Conservation (phyloP, 2,329 filamentous ascomycete genomes). For the Diplodia seriata region DNA sequence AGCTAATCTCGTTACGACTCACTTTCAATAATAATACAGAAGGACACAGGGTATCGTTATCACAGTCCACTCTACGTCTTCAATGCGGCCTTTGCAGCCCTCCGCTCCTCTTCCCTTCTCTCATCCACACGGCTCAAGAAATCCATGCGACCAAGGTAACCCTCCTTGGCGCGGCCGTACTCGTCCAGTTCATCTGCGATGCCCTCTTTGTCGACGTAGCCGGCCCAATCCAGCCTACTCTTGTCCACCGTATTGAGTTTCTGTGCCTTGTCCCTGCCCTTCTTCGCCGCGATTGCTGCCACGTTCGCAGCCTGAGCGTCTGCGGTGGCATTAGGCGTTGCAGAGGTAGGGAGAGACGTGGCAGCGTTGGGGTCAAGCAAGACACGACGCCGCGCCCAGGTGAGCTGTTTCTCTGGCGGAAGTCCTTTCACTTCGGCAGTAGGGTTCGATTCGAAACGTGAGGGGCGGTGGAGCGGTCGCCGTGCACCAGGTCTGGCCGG, state of each 20-base stretch:
- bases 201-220: conserved; percentile 67
- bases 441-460: conserved; percentile 60
- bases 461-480: conserved; percentile 54
- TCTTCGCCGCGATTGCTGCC: conserved; percentile 35
- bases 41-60: background rate
- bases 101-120: conserved; percentile 62
- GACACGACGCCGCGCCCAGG: conserved; percentile 42
- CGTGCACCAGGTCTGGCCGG: conserved; percentile 38
- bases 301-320: conserved; percentile 43
- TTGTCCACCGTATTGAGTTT: conserved; percentile 73
- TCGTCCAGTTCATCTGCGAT: conserved; percentile 67
- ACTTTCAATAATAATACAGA: background rate
- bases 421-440: conserved; percentile 55
- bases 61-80: conserved; percentile 1
- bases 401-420: conserved; percentile 53
- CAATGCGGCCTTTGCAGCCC: conserved; percentile 56
- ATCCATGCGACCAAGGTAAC: conserved; percentile 67
- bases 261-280: conserved; percentile 53
- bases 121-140: conserved; percentile 66
- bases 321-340: conserved; percentile 38
- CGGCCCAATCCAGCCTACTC: conserved; percentile 69
- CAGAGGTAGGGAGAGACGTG: background rate
- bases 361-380: conserved; percentile 17
- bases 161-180: conserved; percentile 67
- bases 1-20: background rate